phyloP scores from a whole-genome alignment of 1,284 basidiomycete species.

The Trichosporon sp. region DNA sequence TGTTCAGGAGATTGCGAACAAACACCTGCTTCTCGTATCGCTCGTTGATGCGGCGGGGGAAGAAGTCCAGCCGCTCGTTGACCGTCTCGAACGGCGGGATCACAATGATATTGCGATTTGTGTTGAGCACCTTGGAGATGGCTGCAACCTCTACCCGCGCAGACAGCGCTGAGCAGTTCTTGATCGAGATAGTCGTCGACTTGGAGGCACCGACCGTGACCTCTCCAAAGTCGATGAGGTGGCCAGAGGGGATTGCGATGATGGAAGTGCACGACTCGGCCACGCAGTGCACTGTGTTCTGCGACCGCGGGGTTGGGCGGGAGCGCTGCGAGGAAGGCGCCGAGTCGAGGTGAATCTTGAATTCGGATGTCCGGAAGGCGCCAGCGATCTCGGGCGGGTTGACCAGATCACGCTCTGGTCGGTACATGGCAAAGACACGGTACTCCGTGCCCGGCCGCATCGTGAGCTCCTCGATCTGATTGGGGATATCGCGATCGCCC shows the following conservation, averaged over 20 bases:
- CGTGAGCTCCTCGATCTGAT: constrained; percentile 52
- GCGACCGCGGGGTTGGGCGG: constrained; percentile 13
- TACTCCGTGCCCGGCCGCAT: constrained; percentile 52
- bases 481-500: constrained; percentile 32
- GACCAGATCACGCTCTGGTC: constrained; percentile 41
- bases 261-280: constrained; percentile 51
- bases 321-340: constrained; percentile 26
- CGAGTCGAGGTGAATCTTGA: constrained; percentile 50
- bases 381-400: constrained; percentile 42
- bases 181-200: constrained; percentile 46
- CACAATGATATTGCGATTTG: constrained; percentile 50
- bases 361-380: constrained; percentile 43
- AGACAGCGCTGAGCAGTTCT: constrained; percentile 49
- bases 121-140: constrained; percentile 52
- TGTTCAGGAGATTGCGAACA: constrained; percentile 44
- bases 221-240: constrained; percentile 50
- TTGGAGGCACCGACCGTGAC: constrained; percentile 52
- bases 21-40: constrained; percentile 53
- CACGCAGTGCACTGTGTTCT: constrained; percentile 35
- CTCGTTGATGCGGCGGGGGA: constrained; percentile 52
- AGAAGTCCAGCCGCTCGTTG: constrained; percentile 52
- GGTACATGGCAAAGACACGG: constrained; percentile 50
- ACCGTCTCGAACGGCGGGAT: constrained; percentile 50
- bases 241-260: constrained; percentile 45
- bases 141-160: constrained; percentile 52